A percentile compares a stretch with the other conserved stretches of the same genome.
phyloP scores from a whole-genome alignment of 805 yeast genomes.

The Teunomyces panamensis region DNA sequence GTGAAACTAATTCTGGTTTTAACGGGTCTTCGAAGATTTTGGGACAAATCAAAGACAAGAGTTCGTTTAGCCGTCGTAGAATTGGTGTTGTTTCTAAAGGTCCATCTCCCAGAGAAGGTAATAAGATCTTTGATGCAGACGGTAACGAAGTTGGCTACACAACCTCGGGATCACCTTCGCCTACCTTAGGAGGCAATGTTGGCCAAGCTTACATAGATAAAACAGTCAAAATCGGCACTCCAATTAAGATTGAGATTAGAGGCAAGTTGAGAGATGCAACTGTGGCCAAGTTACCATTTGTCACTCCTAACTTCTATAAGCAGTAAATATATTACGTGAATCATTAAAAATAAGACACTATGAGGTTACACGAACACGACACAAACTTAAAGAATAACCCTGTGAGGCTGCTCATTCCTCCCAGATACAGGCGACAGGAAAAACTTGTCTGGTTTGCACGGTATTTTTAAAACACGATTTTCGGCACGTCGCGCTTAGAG shows the following conservation, averaged over 20 bases:
- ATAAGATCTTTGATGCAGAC: conserved; percentile 55
- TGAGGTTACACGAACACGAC: neutral
- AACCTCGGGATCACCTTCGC: conserved; percentile 61
- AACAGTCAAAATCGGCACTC: conserved; percentile 70
- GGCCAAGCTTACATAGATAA: conserved; percentile 88
- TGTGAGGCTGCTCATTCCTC: neutral
- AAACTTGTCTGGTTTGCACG: neutral
- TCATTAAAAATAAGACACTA: neutral
- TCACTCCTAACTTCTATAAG: conserved; percentile 68
- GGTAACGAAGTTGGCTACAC: conserved; percentile 54
- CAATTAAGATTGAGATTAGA: conserved; percentile 72
- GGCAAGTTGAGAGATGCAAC: conserved; percentile 76
- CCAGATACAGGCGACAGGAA: neutral
- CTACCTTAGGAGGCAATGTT: conserved; percentile 69
- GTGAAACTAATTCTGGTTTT: conserved; percentile 52
- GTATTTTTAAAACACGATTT: neutral
- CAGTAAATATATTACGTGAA: conserved; percentile 12
- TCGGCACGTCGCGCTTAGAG: neutral
- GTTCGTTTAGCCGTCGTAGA: conserved; percentile 52
- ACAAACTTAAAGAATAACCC: neutral
- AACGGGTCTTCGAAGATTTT: conserved; percentile 75
- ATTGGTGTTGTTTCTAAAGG: conserved; percentile 77
- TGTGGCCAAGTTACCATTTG: conserved; percentile 84
- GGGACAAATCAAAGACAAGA: conserved; percentile 66
- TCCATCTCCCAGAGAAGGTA: conserved; percentile 89